Percentiles rank a stretch among this genome's conserved stretches.
Conservation (phyloP, 2,329 filamentous ascomycete species). For the Diplocarpon rosae region DNA sequence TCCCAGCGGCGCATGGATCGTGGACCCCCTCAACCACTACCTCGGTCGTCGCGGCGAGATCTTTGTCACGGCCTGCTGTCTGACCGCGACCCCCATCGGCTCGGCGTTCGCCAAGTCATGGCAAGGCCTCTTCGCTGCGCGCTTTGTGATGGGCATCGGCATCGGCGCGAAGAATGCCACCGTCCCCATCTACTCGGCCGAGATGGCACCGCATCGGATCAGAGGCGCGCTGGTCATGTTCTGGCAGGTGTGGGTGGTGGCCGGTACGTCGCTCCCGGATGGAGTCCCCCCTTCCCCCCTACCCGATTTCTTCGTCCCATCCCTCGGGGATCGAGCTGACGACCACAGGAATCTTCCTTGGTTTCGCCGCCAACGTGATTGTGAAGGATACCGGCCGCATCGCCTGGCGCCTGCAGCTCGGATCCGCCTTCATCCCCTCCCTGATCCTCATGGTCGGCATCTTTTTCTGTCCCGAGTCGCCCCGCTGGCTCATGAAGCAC, state of each 20-base stretch:
- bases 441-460: slow-evolving; percentile 48
- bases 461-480: slow-evolving; percentile 56
- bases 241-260: slow-evolving; percentile 70
- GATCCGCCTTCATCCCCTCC: slow-evolving; percentile 50
- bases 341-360: slow-evolving; percentile 49
- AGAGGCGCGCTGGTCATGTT: slow-evolving; percentile 65
- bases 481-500: slow-evolving; percentile 48
- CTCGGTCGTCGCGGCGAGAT: slow-evolving; percentile 60
- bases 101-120: slow-evolving; percentile 45
- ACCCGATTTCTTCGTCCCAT: slow-evolving; percentile 40
- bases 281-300: slow-evolving; percentile 10
- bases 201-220: slow-evolving; percentile 40
- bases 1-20: slow-evolving; percentile 48
- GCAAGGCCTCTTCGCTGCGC: slow-evolving; percentile 41
- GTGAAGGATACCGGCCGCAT: slow-evolving; percentile 40
- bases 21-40: slow-evolving; percentile 50
- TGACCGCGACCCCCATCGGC: slow-evolving; percentile 67
- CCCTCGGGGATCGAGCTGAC: slow-evolving; percentile 25
- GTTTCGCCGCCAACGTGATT: slow-evolving; percentile 32
- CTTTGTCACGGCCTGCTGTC: slow-evolving; percentile 62
- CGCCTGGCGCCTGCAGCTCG: slow-evolving; percentile 53
- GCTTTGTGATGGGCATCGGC: slow-evolving; percentile 45
- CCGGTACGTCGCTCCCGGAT: slow-evolving; percentile 46
- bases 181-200: slow-evolving; percentile 40
- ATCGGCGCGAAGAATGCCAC: slow-evolving; percentile 44